Evolutionary conservation across 768 basidiomycete species (phyloP), one percentile per base, ranked within the genome.

Genomic region (Lepiota subincarnata): DNA sequence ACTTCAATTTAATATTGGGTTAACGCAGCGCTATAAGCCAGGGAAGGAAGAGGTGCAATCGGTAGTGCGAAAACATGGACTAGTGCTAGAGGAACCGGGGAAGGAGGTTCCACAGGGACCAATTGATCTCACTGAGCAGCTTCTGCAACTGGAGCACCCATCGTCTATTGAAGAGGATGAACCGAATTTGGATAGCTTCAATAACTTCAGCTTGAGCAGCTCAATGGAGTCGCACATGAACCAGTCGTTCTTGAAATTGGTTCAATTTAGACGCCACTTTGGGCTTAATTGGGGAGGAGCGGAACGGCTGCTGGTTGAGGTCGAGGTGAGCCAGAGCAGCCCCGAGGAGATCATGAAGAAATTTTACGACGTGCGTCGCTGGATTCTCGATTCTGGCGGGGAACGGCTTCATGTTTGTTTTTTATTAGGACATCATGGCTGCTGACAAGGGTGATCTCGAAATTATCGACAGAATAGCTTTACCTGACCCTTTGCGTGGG

Each of bases 221-320:
- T 81, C 85, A 4, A 65, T 89, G 26, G 84, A 87, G 60, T 72
- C 80, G 2, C 65, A 87, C 39, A 68, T 88, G 55, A 77, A 86
- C 48, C 72, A 81, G 47, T 71, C 76, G 7, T 76, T 88, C 54
- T 61, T 83, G 22, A 75, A 72, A 42, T 60, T 87, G 14, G 64
- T 88, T 19, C 75, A 75, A 53, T 62, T 82, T 2, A 70, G 86
- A 40, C 61, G 76, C 31, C 71, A 71, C 59, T 83, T 79, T 57
- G 68, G 68, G 3, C 66, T 86, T 11, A 83, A 84, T 11, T 89
- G 86, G 86, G 83, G 86, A 2, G 84, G 79, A 2, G 86, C 85
- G 2, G 87, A 88, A 60, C 58, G 73, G 14, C 68, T 87, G 43
- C 63, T 73, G 42, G 62, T 72, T 47, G 70, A 75, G 60, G 64